Evolutionary conservation across 768 basidiomycete species (phyloP).

Genomic region (Phanerochaete sordida): DNA sequence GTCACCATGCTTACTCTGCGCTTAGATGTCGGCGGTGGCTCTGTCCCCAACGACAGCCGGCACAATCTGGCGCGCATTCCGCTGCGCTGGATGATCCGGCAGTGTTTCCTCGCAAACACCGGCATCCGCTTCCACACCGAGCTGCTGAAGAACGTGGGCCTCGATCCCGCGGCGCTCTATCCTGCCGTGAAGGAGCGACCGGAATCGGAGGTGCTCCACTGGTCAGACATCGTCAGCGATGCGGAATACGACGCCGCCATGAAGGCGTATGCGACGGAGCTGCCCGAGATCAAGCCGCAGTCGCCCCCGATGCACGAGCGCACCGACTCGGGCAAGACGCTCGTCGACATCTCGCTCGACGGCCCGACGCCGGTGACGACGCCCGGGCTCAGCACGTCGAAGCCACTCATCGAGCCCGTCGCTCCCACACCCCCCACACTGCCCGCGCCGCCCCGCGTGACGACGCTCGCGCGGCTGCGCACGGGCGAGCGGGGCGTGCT

Average conservation of each 20-base stretch:
- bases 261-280: background rate
- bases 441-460: slow-evolving; percentile 11
- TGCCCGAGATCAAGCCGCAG: slow-evolving; percentile 1
- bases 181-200: slow-evolving; percentile 24
- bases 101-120: slow-evolving; percentile 48
- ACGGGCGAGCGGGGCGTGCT: slow-evolving; percentile 3
- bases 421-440: slow-evolving; percentile 6
- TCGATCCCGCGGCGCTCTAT: slow-evolving; percentile 24
- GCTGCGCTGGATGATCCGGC: slow-evolving; percentile 53
- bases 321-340: background rate
- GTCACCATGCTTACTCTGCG: background rate
- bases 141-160: slow-evolving; percentile 28
- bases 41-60: slow-evolving; percentile 50
- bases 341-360: background rate
- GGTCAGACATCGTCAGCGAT: background rate
- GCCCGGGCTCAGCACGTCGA: background rate
- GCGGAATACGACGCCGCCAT: background rate
- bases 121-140: slow-evolving; percentile 35
- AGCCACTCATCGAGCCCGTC: too few relatives aligned
- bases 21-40: slow-evolving; percentile 74
- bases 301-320: background rate
- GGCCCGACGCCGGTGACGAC: background rate
- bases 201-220: slow-evolving; percentile 14
- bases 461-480: background rate
- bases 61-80: slow-evolving; percentile 68